phyloP scores from a whole-genome alignment of 2,329 filamentous ascomycete genomes.

The Amphichorda felina region DNA sequence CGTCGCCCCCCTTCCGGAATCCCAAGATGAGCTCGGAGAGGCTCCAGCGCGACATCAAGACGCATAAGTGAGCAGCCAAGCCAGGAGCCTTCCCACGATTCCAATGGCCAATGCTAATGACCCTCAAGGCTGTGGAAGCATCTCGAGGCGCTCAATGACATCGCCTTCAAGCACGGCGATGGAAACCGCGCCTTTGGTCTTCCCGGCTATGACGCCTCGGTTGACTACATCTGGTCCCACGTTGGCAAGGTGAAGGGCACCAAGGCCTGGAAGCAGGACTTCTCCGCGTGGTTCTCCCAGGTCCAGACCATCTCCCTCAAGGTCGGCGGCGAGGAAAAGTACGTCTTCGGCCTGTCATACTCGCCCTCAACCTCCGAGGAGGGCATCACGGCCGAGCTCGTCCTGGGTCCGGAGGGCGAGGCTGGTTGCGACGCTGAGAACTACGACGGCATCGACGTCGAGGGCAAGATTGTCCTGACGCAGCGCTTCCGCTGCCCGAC shows the following conservation, averaged over 20 bases:
- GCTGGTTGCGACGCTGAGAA: constrained; percentile 12
- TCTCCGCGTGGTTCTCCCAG: constrained; percentile 30
- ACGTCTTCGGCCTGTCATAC: constrained; percentile 16
- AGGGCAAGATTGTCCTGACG: constrained; percentile 18
- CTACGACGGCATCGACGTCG: constrained; percentile 12
- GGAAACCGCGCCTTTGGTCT: constrained; percentile 42
- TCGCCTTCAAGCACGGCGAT: constrained; percentile 30
- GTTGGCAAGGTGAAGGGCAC: constrained; percentile 23
- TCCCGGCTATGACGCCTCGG: constrained; percentile 34
- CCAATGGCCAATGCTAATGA: not conserved
- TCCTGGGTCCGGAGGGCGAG: constrained; percentile 13
- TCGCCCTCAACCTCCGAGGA: constrained; percentile 17
- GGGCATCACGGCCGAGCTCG: constrained; percentile 14
- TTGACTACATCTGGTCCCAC: constrained; percentile 33
- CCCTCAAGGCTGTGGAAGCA: constrained; percentile 25
- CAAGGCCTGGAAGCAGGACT: constrained; percentile 33
- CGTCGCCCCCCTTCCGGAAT: not conserved
- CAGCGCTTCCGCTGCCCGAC: constrained; percentile 18
- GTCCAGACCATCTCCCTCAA: constrained; percentile 15
- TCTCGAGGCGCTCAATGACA: constrained; percentile 29
- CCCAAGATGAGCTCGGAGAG: constrained; percentile 18
- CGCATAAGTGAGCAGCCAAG: constrained; percentile 15
- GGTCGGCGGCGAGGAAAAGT: constrained; percentile 7
- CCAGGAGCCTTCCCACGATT: not conserved
- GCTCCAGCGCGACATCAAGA: constrained; percentile 24